A percentile compares a stretch with the other conserved stretches of the same genome.
phyloP scores from a whole-genome alignment of 805 yeast species.

The Torulaspora quercuum region DNA sequence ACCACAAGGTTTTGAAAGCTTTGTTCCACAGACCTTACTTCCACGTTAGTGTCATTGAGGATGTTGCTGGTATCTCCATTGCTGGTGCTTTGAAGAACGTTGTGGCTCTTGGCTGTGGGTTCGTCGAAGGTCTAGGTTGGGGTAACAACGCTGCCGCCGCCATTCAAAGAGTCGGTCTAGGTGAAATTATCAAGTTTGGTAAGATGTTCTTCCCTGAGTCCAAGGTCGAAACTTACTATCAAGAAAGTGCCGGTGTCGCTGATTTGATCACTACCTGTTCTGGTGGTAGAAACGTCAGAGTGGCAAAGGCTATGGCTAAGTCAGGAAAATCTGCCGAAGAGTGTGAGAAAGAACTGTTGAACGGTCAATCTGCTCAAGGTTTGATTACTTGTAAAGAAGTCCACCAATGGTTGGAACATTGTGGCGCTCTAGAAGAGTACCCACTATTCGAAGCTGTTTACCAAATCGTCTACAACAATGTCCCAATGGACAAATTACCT shows the following conservation, averaged over 20 bases:
- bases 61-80: conserved; percentile 92
- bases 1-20: conserved; percentile 65
- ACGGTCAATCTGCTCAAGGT: conserved; percentile 98
- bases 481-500: conserved; percentile 73
- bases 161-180: conserved; percentile 90
- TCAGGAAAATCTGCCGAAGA: conserved; percentile 72
- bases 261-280: conserved; percentile 96
- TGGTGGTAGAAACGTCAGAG: conserved; percentile 95
- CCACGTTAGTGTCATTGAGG: conserved; percentile 90
- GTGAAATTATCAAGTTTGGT: conserved; percentile 87
- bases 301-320: conserved; percentile 81
- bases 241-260: conserved; percentile 96
- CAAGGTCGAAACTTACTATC: conserved; percentile 75
- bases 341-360: conserved; percentile 79
- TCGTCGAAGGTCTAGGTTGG: conserved; percentile 97
- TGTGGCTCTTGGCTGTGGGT: conserved; percentile 94
- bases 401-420: conserved; percentile 64
- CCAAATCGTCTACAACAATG: conserved; percentile 72
- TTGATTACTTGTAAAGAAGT: conserved; percentile 87
- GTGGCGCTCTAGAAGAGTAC: conserved; percentile 56
- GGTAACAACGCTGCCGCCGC: conserved; percentile 99
- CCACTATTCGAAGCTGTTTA: conserved; percentile 70
- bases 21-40: conserved; percentile 97
- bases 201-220: conserved; percentile 74
- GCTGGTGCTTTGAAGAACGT: conserved; percentile 98